These are phyloP conservation scores for Akanthomyces dipterigenus DNA, from an alignment of 2,329 filamentous ascomycete species.

Conservation along the genomic window DNA sequence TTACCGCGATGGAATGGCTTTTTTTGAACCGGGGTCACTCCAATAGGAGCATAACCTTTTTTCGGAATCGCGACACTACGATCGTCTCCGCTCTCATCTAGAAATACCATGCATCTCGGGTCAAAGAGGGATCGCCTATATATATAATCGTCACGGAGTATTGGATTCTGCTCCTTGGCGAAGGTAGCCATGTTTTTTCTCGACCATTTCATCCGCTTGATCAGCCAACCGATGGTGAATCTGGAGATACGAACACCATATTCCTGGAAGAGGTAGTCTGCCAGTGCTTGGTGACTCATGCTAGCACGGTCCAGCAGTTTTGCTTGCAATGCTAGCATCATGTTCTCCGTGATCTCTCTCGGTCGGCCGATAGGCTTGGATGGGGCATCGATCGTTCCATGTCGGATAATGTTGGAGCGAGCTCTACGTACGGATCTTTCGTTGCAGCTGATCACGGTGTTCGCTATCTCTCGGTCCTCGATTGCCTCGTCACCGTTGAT, in stretches of 20 bases:
- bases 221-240: constrained; percentile 6
- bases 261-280: constrained; percentile 12
- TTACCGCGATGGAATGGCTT: constrained; percentile 12
- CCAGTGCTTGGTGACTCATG: constrained; percentile 13
- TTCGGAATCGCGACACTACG: constrained; percentile 7
- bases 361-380: constrained; percentile 10
- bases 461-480: neutral
- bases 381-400: constrained; percentile 12
- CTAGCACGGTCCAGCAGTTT: constrained; percentile 9
- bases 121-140: constrained; percentile 2
- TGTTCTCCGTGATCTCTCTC: constrained; percentile 16
- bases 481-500: neutral
- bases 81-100: constrained; percentile 14
- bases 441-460: neutral
- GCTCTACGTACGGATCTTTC: neutral
- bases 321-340: constrained; percentile 12
- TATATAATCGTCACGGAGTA: constrained; percentile 7
- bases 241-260: constrained; percentile 12
- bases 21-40: constrained; percentile 7
- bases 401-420: constrained; percentile 10
- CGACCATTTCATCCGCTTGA: constrained; percentile 12
- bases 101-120: constrained; percentile 8
- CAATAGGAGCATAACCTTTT: constrained; percentile 10
- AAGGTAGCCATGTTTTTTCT: constrained; percentile 9
- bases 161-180: constrained; percentile 11